phyloP scores from a whole-genome alignment of 78 protist species.

The Reticulomyxa filosa region DNA sequence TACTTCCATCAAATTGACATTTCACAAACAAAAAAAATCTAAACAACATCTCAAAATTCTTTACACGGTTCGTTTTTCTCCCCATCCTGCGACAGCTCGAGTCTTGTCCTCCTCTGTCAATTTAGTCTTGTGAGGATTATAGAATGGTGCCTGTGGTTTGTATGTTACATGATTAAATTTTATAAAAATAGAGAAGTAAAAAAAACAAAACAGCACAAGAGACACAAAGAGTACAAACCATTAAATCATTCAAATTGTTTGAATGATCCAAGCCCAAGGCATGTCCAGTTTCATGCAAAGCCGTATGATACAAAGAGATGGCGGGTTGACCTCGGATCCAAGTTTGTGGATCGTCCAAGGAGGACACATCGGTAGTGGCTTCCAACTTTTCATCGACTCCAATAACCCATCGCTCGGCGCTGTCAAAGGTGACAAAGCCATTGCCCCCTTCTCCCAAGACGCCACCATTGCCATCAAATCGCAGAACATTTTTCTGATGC shows the following conservation, averaged over 20 bases:
- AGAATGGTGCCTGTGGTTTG: too few species aligned
- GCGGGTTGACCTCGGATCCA: not conserved
- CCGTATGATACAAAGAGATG: not conserved
- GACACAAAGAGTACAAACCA: too few species aligned
- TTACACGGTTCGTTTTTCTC: too few species aligned
- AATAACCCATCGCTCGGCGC: conserved; percentile 3
- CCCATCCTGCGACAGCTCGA: not conserved
- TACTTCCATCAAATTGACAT: too few species aligned
- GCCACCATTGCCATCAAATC: conserved; percentile 4
- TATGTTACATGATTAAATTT: too few species aligned
- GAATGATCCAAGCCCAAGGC: not conserved
- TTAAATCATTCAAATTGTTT: not conserved
- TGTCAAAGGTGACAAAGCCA: conserved; percentile 1
- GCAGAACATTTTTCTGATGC: not conserved
- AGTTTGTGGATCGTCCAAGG: not conserved
- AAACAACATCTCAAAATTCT: too few species aligned
- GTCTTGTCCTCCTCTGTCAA: not conserved
- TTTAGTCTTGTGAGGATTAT: not conserved
- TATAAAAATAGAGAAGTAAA: too few species aligned
- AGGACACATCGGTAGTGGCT: not conserved
- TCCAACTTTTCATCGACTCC: too few species aligned
- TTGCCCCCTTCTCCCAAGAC: not conserved
- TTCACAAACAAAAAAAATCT: too few species aligned
- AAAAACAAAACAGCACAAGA: too few species aligned
- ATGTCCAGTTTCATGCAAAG: not conserved